Evolutionary conservation across 2,329 filamentous ascomycete genomes (phyloP), one percentile per base, ranked within the genome.

Genomic region (Septoria petroselini): DNA sequence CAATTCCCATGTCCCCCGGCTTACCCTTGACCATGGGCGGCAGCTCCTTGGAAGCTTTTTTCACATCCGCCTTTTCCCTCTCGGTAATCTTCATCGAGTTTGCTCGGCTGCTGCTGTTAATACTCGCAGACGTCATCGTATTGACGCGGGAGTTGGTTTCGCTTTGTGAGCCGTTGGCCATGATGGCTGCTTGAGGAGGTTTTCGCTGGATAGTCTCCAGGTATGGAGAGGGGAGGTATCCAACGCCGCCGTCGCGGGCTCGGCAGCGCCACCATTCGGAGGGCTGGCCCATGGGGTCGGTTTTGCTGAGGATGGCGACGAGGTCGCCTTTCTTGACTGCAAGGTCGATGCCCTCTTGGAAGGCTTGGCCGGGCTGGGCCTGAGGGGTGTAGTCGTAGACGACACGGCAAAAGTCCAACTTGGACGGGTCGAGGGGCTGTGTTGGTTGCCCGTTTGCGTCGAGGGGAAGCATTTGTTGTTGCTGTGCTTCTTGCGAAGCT

Each of bases 221-320:
- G 65, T 96, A 98, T 1, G 90, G 91, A 1, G 85, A 83, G 2
- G 94, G 93, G 4, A 98, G 78, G 66, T 97, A 98, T 6, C 93
- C 93, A 62, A 95, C 84, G 19, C 89, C 80, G 38, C 90, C 91
- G 66, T 97, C 90, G 53, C 93, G 80, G 11, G 91, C 86, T 48
- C 93, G 81, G 71, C 94, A 98, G 58, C 86, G 83, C 93, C 93
- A 98, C 93, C 93, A 98, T 66, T 98, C 91, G 44, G 87, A 93
- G 3, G 89, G 82, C 62, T 93, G 90, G 35, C 93, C 93, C 65
- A 91, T 81, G 0, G 93, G 93, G 63, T 98, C 93, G 14, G 83
- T 86, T 74, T 96, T 96, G 73, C 85, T 86, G 47, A 98, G 78
- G 1, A 98, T 90, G 19, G 93, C 93, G 12, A 98, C 91, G 45